These are phyloP conservation scores for Rhodocollybia butyracea DNA, from an alignment of 768 basidiomycete species.

Conservation along the genomic window DNA sequence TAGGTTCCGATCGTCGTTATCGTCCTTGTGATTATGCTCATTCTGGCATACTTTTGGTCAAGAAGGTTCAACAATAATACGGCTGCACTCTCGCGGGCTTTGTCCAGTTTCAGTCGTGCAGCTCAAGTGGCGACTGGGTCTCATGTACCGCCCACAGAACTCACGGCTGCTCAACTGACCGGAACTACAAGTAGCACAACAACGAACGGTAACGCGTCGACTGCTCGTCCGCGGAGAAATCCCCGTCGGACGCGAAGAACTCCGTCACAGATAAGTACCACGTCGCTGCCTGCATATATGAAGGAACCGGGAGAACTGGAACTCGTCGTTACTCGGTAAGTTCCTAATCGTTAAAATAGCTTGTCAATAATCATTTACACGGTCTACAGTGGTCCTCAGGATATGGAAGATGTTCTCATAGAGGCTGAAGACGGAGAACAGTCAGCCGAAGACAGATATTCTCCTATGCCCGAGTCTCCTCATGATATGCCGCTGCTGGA, in stretches of 20 bases:
- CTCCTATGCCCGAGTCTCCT: constrained; percentile 36
- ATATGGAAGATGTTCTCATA: constrained; percentile 52
- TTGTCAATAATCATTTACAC: neutral
- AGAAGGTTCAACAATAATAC: constrained; percentile 11
- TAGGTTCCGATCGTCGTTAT: constrained; percentile 26
- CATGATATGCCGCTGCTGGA: constrained; percentile 42
- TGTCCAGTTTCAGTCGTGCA: constrained; percentile 1
- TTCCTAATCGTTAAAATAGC: neutral
- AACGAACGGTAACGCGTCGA: constrained; percentile 19
- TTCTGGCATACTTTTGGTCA: constrained; percentile 13
- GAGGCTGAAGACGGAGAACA: constrained; percentile 37
- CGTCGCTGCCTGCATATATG: constrained; percentile 73
- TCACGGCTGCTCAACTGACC: constrained; percentile 59
- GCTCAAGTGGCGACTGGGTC: constrained; percentile 14
- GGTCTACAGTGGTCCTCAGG: constrained; percentile 42
- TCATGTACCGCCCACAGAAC: constrained; percentile 25
- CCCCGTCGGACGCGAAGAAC: constrained; percentile 53
- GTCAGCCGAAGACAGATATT: constrained; percentile 32
- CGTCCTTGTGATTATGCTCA: constrained; percentile 21
- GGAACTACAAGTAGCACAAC: constrained; percentile 35
- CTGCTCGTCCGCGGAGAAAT: constrained; percentile 33
- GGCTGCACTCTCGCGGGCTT: constrained; percentile 16
- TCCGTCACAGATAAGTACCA: constrained; percentile 78
- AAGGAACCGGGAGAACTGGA: constrained; percentile 85
- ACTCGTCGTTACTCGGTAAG: constrained; percentile 61